Conservation (phyloP, 2,329 filamentous ascomycete species). For the Exophiala bonariae region DNA sequence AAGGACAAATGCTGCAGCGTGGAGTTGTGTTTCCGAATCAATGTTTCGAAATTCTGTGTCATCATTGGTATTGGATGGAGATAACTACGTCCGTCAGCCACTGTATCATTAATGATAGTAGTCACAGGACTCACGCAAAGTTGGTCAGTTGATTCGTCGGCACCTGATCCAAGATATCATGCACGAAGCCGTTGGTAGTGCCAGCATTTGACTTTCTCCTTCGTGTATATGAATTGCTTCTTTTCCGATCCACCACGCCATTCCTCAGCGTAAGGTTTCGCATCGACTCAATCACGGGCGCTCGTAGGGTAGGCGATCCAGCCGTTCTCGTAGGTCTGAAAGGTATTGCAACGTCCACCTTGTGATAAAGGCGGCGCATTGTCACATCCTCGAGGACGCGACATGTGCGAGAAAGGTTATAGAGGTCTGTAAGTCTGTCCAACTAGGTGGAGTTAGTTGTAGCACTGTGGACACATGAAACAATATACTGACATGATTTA, state of each 20-base stretch:
- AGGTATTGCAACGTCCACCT: conserved; percentile 22
- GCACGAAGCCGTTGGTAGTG: conserved; percentile 11
- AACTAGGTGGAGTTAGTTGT: conserved; percentile 19
- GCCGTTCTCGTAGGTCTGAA: conserved; percentile 7
- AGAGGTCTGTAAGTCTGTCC: conserved; percentile 25
- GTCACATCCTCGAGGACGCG: conserved; percentile 24
- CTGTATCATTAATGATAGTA: too few relatives aligned
- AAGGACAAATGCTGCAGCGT: conserved; percentile 21
- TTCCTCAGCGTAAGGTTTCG: conserved; percentile 23
- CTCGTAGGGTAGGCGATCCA: conserved; percentile 16
- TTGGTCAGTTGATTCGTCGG: conserved; percentile 16
- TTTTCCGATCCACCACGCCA: conserved; percentile 11
- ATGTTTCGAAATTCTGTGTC: conserved; percentile 8
- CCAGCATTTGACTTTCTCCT: conserved; percentile 12
- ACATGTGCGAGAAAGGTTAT: conserved; percentile 27
- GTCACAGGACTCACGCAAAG: conserved; percentile 17
- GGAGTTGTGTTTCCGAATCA: conserved; percentile 14
- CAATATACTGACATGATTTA: conserved; percentile 23
- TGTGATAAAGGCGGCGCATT: conserved; percentile 24
- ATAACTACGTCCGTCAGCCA: conserved; percentile 11
- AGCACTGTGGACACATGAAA: background rate
- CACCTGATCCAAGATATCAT: conserved; percentile 19
- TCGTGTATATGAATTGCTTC: conserved; percentile 9
- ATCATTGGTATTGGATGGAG: conserved; percentile 18
- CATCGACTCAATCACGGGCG: conserved; percentile 22